These are phyloP conservation scores for Sugiyamaella sp. DNA, from an alignment of 1,139 yeast species.

Conservation along the genomic window DNA sequence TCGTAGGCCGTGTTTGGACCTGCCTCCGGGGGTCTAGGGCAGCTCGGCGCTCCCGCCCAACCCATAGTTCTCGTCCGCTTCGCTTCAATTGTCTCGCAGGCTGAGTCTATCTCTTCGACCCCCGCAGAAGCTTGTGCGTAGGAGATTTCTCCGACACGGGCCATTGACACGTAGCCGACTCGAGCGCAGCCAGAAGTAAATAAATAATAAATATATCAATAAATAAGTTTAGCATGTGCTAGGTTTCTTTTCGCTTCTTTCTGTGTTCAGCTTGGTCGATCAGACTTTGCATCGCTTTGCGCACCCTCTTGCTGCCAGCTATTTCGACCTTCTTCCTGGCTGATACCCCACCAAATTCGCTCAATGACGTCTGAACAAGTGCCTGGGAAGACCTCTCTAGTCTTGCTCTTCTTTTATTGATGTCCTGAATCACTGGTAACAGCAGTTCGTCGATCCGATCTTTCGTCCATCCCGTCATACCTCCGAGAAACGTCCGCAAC, in stretches of 20 bases:
- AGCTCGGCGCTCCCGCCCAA: too few relatives aligned
- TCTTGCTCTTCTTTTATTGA: constrained; percentile 56
- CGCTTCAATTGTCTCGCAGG: too few relatives aligned
- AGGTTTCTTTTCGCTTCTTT: constrained; percentile 12
- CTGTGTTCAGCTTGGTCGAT: constrained; percentile 24
- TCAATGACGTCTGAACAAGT: constrained; percentile 40
- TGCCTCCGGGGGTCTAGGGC: too few relatives aligned
- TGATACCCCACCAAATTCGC: constrained; percentile 38
- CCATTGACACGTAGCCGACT: background rate
- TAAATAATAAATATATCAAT: constrained; percentile 1
- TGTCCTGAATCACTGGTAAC: constrained; percentile 82
- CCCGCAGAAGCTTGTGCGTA: too few relatives aligned
- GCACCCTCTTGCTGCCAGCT: constrained; percentile 34
- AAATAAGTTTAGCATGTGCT: constrained; percentile 2
- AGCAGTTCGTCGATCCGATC: constrained; percentile 79
- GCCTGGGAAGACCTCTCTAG: constrained; percentile 27
- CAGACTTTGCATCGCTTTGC: constrained; percentile 32
- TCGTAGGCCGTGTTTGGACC: too few relatives aligned
- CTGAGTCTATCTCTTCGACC: too few relatives aligned
- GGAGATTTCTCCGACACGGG: too few relatives aligned
- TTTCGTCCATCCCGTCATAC: constrained; percentile 80
- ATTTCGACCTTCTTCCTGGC: constrained; percentile 31
- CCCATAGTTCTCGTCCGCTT: too few relatives aligned
- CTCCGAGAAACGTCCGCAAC: constrained; percentile 68
- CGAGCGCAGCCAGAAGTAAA: background rate